These are phyloP conservation scores for Misopates orontium DNA, from an alignment of 257 asterid species.

Conservation along the genomic window DNA sequence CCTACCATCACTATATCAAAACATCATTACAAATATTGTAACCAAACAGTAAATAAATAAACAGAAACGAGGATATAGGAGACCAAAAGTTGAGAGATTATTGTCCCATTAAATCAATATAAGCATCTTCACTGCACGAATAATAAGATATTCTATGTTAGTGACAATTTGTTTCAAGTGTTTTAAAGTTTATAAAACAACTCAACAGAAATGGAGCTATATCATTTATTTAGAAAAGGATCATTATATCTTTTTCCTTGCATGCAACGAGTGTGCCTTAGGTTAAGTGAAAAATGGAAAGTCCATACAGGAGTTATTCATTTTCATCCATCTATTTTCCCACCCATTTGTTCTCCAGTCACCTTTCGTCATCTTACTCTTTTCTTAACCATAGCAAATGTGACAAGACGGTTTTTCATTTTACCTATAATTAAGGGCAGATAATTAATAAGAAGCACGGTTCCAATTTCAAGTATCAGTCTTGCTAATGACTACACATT, in stretches of 20 bases:
- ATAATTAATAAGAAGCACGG: conserved; percentile 7
- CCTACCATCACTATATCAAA: background rate
- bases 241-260: no score
- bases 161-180: background rate
- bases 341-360: no score
- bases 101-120: conserved; percentile 4
- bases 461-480: conserved; percentile 15
- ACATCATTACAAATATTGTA: background rate
- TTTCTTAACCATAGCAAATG: no score
- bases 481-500: conserved; percentile 1
- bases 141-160: background rate
- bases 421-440: background rate
- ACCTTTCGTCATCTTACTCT: no score
- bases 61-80: background rate
- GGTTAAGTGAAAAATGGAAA: no score
- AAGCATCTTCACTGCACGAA: background rate
- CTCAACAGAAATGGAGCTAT: background rate
- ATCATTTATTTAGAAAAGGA: no score
- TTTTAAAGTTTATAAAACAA: background rate
- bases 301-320: no score
- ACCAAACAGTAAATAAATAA: background rate
- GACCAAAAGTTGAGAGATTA: background rate
- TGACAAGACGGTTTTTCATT: background rate
- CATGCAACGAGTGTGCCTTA: no score
- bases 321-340: no score